Base-by-base conservation (phyloP, 768 basidiomycete species). In the Mycena capillaripes region DNA sequence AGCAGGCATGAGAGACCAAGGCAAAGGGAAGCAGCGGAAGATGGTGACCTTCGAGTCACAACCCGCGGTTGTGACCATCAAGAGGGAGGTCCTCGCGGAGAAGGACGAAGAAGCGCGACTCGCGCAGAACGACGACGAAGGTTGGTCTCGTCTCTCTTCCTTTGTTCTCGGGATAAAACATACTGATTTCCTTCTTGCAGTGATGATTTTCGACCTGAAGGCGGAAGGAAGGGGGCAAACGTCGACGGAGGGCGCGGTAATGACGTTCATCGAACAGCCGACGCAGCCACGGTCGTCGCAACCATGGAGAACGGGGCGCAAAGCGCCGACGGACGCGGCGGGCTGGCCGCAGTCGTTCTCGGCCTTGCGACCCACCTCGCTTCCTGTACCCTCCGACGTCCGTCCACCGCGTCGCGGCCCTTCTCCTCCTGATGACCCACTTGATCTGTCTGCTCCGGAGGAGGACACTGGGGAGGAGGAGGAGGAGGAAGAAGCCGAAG, bases 171-270 rank as follows among this genome's bases (percentile, higher is more conserved):
- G 8, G 38, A 4, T 32, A 44, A 34, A 64, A 44, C 10, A 36
- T 34, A 30, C 55, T 56, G 40, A 69, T 60, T 23, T 38, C 36
- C 29, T 70, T 50, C 56, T 30, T 40, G 29, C 29, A 92, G 93
- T 90, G 64, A 85, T 91, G 83, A 88, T 95, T 46, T 95, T 95
- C 73, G 88, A 89, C 63, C 82, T 94, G 73, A 93, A 95, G 60
- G 89, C 90, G 53, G 89, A 87, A 36, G 77, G 61, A 10, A 80
- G 79, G 34, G 78, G 78, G 14, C 82, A 76, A 46, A 75, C 83
- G 52, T 76, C 81, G 29, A 72, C 77, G 27, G 81, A 76, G 16
- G 82, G 83, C 16, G 75, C 76, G 14, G 74, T 81, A 2, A 83
- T 88, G 42, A 84, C 84, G 29, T 78, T 88, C 57, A 72, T 87